These are phyloP conservation scores for Paecilomyces dactylethromorphus DNA, from an alignment of 2,329 filamentous ascomycete species.

Conservation along the genomic window DNA sequence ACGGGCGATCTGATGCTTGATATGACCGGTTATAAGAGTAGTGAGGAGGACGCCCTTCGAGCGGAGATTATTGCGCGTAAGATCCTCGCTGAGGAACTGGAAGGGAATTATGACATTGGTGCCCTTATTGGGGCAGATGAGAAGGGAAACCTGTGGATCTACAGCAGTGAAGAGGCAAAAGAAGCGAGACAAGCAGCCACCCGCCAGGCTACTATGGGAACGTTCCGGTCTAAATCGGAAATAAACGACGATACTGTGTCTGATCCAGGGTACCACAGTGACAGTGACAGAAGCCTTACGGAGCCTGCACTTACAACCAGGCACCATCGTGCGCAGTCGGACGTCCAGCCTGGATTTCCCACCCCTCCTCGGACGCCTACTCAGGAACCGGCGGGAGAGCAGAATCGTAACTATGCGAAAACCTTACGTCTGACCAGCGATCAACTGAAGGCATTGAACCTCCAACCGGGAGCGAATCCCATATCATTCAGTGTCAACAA, in stretches of 20 bases:
- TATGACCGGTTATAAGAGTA: slow-evolving; percentile 95
- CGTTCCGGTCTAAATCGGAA: slow-evolving; percentile 43
- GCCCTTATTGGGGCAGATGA: slow-evolving; percentile 92
- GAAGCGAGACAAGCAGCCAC: slow-evolving; percentile 84
- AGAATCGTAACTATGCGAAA: slow-evolving; percentile 88
- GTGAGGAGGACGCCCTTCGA: slow-evolving; percentile 82
- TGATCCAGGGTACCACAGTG: slow-evolving; percentile 92
- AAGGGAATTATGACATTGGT: slow-evolving; percentile 94
- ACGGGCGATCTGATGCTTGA: slow-evolving; percentile 94
- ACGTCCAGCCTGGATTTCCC: slow-evolving; percentile 61
- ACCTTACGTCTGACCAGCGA: slow-evolving; percentile 91
- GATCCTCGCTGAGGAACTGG: slow-evolving; percentile 84
- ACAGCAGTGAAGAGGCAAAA: slow-evolving; percentile 94
- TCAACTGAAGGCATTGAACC: slow-evolving; percentile 76
- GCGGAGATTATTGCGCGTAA: slow-evolving; percentile 91
- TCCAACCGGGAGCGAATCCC: slow-evolving; percentile 79
- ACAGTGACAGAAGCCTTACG: slow-evolving; percentile 62
- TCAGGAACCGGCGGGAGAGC: slow-evolving; percentile 52
- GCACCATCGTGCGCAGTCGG: slow-evolving; percentile 55
- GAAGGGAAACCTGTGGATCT: slow-evolving; percentile 98
- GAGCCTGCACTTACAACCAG: slow-evolving; percentile 54
- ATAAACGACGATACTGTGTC: slow-evolving; percentile 74
- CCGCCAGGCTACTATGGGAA: slow-evolving; percentile 51
- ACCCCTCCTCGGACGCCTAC: slow-evolving; percentile 51
- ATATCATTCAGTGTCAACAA: slow-evolving; percentile 97